Evolutionary conservation across 176 grass and related monocot species (phyloP).

Genomic region (Puccinellia tenuiflora): DNA sequence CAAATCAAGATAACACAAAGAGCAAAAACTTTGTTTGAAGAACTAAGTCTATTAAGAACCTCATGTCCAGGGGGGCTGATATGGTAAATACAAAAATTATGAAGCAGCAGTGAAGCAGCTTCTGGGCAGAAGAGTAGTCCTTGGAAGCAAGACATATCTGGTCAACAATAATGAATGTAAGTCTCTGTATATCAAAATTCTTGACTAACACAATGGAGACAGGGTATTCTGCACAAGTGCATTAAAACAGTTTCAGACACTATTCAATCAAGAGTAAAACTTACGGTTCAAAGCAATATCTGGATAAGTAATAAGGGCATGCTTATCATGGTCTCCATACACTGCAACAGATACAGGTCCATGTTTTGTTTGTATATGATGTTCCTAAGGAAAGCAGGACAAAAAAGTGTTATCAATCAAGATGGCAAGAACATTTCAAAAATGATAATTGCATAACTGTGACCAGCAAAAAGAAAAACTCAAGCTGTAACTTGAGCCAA

Average conservation of each 20-base stretch:
- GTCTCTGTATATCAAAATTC: not conserved
- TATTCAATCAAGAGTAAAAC: conserved; percentile 7
- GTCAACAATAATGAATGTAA: conserved; percentile 35
- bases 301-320: conserved; percentile 80
- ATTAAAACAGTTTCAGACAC: not conserved
- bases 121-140: conserved; percentile 93
- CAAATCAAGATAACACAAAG: not conserved
- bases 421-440: not conserved
- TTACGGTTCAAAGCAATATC: conserved; percentile 81
- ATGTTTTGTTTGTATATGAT: conserved; percentile 90
- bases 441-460: not conserved
- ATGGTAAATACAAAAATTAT: conserved; percentile 99
- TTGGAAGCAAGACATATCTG: conserved; percentile 99
- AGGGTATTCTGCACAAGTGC: not conserved
- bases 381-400: conserved; percentile 54
- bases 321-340: conserved; percentile 78
- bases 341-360: conserved; percentile 77
- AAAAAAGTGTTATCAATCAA: not conserved
- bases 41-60: conserved; percentile 40
- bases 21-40: not conserved
- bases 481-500: not conserved
- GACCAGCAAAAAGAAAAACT: not conserved
- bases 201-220: not conserved
- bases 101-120: conserved; percentile 75
- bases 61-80: conserved; percentile 95